Evolutionary conservation across 441 rosid species (phyloP), one percentile per base, ranked within the genome.

Genomic region (Gossypium lobatum): DNA sequence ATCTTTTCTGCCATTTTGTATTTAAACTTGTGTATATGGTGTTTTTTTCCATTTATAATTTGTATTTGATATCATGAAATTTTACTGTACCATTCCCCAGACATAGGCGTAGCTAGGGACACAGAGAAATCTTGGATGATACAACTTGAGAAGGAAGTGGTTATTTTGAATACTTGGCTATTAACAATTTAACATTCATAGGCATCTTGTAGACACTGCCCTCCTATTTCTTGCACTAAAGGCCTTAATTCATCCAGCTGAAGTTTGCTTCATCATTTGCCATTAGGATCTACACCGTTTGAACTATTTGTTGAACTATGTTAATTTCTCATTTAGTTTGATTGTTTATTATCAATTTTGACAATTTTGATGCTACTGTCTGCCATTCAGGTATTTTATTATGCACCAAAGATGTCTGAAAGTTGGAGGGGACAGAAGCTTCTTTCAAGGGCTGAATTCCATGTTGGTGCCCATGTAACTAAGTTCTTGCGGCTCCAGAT

Each of bases 361-460:
- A 72, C 39, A 53, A 39, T 20, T 72, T 61, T 39, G 26, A 74
- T 68, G 16, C 34, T 77, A 73, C 61, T 31, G 31, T 25, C 55
- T 59, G 4, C 71, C 61, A 48, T 10, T 16, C 87, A 95, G 99
- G 86, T 95, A 82, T 95, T 95, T 88, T 93, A 88, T 81, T 95
- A 85, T 75, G 98, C 97, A 58, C 99, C 97, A 25, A 95, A 93
- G 90, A 88, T 90, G 89, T 86, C 94, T 0, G 99, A 95, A 88
- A 95, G 98, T 79, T 91, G 98, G 99, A 95, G 93, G 75, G 99
- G 99, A 65, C 95, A 87, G 81, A 95, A 95, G 82, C 93, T 95
- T 82, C 98, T 95, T 53, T 86, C 97, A 23, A 91, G 95, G 85
- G 97, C 93, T 3, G 99, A 95, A 79, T 93, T 95, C 88, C 99